Conservation (phyloP, 257 asterid genomes). For the Solanum medicagineum region DNA sequence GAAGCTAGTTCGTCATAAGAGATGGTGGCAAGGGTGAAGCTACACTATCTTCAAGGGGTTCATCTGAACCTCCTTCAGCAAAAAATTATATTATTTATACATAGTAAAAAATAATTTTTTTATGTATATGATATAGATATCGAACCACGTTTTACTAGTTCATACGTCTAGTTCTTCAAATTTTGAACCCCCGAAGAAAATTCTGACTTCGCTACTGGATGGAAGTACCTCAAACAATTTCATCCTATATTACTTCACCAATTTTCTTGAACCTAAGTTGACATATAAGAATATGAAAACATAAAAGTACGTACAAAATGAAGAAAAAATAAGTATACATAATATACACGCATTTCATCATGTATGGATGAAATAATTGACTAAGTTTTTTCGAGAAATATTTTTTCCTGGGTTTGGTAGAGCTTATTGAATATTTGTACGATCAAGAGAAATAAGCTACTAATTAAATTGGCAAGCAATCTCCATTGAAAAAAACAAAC, state of each 20-base stretch:
- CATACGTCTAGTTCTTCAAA: too few species aligned
- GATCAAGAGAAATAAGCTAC: not conserved
- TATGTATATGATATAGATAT: too few species aligned
- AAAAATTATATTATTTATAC: too few species aligned
- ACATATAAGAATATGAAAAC: not conserved
- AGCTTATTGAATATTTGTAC: not conserved
- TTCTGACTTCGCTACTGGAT: too few species aligned
- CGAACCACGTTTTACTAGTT: too few species aligned
- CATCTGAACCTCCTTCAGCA: too few species aligned
- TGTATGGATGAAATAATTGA: not conserved
- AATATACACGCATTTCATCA: not conserved
- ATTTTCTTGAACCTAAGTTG: not conserved
- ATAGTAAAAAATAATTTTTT: too few species aligned
- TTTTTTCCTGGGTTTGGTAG: not conserved
- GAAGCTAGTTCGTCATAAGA: fast-evolving
- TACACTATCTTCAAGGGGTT: too few species aligned
- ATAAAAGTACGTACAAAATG: not conserved
- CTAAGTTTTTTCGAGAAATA: not conserved
- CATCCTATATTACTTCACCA: not conserved
- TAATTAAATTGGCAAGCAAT: not conserved
- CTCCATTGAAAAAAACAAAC: not conserved
- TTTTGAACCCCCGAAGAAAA: too few species aligned
- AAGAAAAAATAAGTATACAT: not conserved
- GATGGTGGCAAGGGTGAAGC: too few species aligned
- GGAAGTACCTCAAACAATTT: not conserved